Conservation (phyloP, 2,329 filamentous ascomycete species). For the Colletotrichum sp. region DNA sequence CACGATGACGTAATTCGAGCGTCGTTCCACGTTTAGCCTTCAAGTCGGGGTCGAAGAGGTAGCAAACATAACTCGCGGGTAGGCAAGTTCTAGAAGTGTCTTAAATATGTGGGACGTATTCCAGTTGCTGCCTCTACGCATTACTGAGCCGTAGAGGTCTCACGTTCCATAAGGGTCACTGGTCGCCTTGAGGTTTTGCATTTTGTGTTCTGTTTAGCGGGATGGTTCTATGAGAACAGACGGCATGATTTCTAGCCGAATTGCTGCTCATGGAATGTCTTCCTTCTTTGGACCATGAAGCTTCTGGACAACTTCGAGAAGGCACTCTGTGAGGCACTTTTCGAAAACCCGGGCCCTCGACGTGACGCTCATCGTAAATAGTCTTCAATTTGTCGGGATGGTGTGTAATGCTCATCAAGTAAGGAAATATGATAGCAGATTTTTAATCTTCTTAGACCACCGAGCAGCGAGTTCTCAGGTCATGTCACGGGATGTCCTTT, state of each 20-base stretch:
- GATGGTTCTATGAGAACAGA: no score
- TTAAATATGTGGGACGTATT: not conserved
- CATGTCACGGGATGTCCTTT: not conserved
- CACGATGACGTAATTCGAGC: not conserved
- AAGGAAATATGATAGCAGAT: not conserved
- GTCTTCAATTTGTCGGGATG: not conserved
- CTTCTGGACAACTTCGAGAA: no score
- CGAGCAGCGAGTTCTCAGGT: not conserved
- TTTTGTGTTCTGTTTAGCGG: not conserved
- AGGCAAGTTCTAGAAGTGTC: not conserved
- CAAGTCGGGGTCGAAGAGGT: not conserved
- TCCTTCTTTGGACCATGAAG: no score
- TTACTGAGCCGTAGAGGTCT: not conserved
- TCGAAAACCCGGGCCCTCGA: not conserved
- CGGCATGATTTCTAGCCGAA: no score
- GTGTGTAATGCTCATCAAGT: not conserved
- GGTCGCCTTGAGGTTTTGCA: not conserved
- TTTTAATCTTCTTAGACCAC: not conserved
- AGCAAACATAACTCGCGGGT: not conserved
- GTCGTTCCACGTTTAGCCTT: not conserved
- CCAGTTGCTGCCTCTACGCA: not conserved
- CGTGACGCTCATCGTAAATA: not conserved
- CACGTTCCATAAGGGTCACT: not conserved
- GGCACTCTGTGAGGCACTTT: no score
- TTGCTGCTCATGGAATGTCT: no score